Base-by-base conservation (phyloP, 768 basidiomycete species). In the Phlebiopsis gigantea region DNA sequence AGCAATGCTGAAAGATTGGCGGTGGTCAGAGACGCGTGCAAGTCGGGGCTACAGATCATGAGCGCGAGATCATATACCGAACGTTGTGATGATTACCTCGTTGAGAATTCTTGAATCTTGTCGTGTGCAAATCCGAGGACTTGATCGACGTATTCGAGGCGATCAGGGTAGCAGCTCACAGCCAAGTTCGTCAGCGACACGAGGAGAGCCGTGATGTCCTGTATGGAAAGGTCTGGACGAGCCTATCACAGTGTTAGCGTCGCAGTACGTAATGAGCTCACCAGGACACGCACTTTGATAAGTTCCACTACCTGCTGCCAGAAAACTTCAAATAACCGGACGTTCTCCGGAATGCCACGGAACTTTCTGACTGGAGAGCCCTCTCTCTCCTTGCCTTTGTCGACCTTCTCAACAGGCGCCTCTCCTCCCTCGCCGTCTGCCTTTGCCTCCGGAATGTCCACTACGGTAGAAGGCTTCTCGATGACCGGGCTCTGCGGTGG, bases 251-350 rank as follows among this genome's bases (percentile, higher is more conserved):
- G 28, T 10, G 28, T 29, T 30, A 45, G 41, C 68, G 45, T 17
- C 25, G 24, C 1, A 28, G 21, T 26, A 57, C 15, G 0, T 14
- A 29, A 44, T 2, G 21, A n/a, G 57, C 22, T 14, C 10, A 29
- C 28, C 24, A 53, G 14, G 44, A 8, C 19, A 67, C 80, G 19
- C 62, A 92, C 94, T 83, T 95, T 97, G 77, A 99, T 95, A 25
- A 99, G 82, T 68, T 97, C 89, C 10, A 98, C 95, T 5, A 98
- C 93, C 69, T 99, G 97, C 61, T 90, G 87, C 96, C 97, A 99
- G 69, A 98, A 99, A 10, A 98, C 94, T 68, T 99, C 97, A 60
- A 99, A 99, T 51, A 99, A 72, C 66, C 88, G 91, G 22, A 97
- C 97, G 62, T 98, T 81, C 68, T 94, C 90, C 7, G 97, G 97